phyloP scores from a whole-genome alignment of 1,284 basidiomycete genomes.

The Gomphus bonarii region DNA sequence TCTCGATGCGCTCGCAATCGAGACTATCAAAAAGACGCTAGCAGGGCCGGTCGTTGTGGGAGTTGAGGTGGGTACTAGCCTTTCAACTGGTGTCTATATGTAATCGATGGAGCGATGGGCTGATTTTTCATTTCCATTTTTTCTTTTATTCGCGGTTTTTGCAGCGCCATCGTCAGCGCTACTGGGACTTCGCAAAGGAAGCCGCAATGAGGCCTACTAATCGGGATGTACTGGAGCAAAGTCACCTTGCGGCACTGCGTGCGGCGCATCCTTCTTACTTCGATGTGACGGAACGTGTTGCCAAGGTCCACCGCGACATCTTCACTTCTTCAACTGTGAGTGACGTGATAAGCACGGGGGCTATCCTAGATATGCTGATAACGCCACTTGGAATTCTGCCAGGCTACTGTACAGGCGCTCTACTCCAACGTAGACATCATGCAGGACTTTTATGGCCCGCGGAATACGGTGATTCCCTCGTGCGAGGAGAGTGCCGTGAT shows the following conservation, averaged over 20 bases:
- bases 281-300: constrained; percentile 15
- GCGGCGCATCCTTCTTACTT: constrained; percentile 11
- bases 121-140: too few species aligned
- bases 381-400: neutral
- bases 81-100: neutral
- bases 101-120: neutral
- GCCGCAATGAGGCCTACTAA: neutral
- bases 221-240: neutral
- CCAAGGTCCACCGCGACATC: constrained; percentile 13
- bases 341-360: neutral
- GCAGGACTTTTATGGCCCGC: constrained; percentile 15
- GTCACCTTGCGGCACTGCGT: constrained; percentile 1
- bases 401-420: constrained; percentile 14
- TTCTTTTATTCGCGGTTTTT: neutral
- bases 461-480: constrained; percentile 14
- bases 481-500: constrained; percentile 13
- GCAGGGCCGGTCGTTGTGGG: constrained; percentile 1
- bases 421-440: constrained; percentile 19
- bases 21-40: constrained; percentile 3
- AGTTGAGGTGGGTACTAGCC: neutral
- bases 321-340: constrained; percentile 7
- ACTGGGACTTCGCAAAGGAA: constrained; percentile 7
- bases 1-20: constrained; percentile 7
- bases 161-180: constrained; percentile 9
- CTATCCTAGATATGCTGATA: neutral